Base-by-base conservation (phyloP, 192 early-diverging fungal genomes). In the Coemansia umbellata region DNA sequence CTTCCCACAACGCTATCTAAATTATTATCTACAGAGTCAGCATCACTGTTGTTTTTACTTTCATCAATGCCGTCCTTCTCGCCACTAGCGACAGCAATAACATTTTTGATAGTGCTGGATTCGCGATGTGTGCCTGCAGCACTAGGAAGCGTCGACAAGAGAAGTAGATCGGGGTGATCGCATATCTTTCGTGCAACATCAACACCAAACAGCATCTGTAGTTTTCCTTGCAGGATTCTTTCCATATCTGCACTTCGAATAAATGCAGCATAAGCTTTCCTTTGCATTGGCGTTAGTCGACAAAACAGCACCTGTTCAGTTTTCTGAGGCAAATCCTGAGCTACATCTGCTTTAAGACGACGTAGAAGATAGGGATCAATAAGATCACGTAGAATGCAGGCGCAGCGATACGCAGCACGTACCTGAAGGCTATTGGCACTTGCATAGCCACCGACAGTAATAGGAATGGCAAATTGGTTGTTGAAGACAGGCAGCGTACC, bases 161-260 rank as follows among this genome's bases (percentile, higher is more conserved):
- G 28, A n/a, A 77, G 59, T 21, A 80, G 39, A 60, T 97, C 94
- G 0, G 92, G 92, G 52, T 99, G 96, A 60, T 99, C 97, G 63
- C 96, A 99, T 22, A 96, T 94, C 78, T 99, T 97, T 42, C 94
- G 79, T 8, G 94, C 81, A 39, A 90, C 80, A 54, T 97, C 94
- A 47, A 97, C 94, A 10, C 93, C 94, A 66, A 72, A 89, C 23
- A 97, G 71, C 23, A 88, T 89, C 39, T 96, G 86, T 41, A 88
- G 75, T 36, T 85, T 85, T 0, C 93, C 91, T 8, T 80, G 66
- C 58, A 96, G 55, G 21, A 97, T 95, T 11, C 81, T 66, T 21
- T 78, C 78, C 69, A 92, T 85, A 9, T 91, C 91, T 3, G 76
- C 66, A 28, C 87, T 87, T 15, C 78, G 69, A 40, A 95, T 61